Base-by-base conservation (phyloP, 495 filamentous ascomycete genomes). In the Podospora tetraspora region DNA sequence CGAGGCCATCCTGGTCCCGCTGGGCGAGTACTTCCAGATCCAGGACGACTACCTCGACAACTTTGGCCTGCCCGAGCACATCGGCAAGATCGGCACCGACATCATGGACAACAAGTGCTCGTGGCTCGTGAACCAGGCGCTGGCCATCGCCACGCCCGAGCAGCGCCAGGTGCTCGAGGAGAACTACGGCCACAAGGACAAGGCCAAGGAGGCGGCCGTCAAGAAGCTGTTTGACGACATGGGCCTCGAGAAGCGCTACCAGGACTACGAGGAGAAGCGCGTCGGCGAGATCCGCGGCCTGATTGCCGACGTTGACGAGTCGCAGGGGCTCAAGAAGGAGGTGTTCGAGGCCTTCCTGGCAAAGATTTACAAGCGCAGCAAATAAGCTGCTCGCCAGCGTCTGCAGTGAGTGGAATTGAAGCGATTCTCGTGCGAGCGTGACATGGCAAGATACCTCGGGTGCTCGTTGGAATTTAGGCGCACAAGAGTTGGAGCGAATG, bases 51-150 rank as follows among this genome's bases (percentile, higher is more conserved):
- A 94, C 83, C 91, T 99, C 57, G 96, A 99, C 84, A 94, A 92
- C 79, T 99, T 93, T 72, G 96, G 95, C 69, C 89, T 93, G 73
- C 93, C 95, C 25, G 88, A 91, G 70, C 83, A 87, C 73, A 95
- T 99, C 74, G 95, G 95, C 75, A 99, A 99, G 87, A 96, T 99
- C 71, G 95, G 95, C 64, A 99, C 96, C 68, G 95, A 99, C 75
- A 99, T 99, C 76, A 87, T 92, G 83, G 95, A 99, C 79, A 99
- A 99, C 87, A 99, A 99, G 84, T 99, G 95, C 85, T 94, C 91
- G 8, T 99, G 95, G 95, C 78, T 98, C 23, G 85, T 99, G 76
- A 98, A 98, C 84, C 90, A 97, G 79, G 96, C 96, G 58, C 85
- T 98, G 59, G 81, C 87, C 75, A 84, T 88, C 61, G 90, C 88